A percentile compares a stretch with the other conserved stretches of the same genome.
phyloP scores from a whole-genome alignment of 306 rosid species.

The Gynostemma pentaphyllum region DNA sequence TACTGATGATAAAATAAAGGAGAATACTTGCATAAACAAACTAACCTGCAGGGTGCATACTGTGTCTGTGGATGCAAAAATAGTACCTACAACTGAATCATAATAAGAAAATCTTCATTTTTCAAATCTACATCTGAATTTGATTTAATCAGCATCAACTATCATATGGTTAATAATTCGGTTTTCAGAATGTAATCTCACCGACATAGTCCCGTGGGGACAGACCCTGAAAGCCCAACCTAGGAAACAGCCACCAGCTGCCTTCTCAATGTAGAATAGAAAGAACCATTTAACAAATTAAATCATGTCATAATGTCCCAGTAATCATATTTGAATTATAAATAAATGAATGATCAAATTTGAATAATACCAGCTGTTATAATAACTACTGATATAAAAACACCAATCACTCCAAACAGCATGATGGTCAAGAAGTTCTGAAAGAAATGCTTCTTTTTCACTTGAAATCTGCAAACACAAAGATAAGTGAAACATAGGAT shows the following conservation, averaged over 20 bases:
- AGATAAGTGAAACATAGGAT: conserved; percentile 1
- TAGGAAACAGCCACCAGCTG: conserved; percentile 79
- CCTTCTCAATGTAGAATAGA: conserved; percentile 43
- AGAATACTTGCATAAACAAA: conserved; percentile 18
- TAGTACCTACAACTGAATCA: conserved; percentile 68
- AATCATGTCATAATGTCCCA: neutral
- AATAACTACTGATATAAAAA: conserved; percentile 51
- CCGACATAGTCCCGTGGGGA: conserved; percentile 53
- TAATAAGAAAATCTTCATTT: conserved; percentile 10
- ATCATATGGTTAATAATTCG: neutral
- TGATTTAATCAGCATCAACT: neutral
- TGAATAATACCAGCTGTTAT: conserved; percentile 40
- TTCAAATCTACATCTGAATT: neutral
- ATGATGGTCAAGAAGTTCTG: conserved; percentile 80
- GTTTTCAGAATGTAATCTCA: conserved; percentile 17
- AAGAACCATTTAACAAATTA: neutral
- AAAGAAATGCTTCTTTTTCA: conserved; percentile 89
- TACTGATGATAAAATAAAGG: conserved; percentile 12
- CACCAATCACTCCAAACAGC: conserved; percentile 79
- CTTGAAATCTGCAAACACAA: conserved; percentile 60
- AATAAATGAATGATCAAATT: neutral
- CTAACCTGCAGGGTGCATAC: conserved; percentile 92
- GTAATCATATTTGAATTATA: neutral
- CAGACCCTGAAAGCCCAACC: conserved; percentile 49
- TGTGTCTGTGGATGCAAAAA: conserved; percentile 88